These are phyloP conservation scores for Corylus heterophylla DNA, from an alignment of 306 rosid genomes.

Conservation along the genomic window DNA sequence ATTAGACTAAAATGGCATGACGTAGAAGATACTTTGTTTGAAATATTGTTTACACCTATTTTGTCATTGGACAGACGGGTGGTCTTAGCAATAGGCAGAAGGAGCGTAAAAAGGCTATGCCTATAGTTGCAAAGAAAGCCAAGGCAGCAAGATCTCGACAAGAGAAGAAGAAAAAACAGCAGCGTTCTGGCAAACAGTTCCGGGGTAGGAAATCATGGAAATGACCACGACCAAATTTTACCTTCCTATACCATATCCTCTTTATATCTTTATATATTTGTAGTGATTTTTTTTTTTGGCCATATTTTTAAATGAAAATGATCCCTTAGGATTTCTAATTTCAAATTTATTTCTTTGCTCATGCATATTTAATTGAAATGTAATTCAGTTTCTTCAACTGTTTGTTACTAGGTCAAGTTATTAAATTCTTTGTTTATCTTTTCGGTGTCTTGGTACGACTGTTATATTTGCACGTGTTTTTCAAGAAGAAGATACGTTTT, in stretches of 20 bases:
- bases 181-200: slow-evolving; percentile 65
- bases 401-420: too few species aligned
- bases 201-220: slow-evolving; percentile 83
- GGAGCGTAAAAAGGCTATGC: slow-evolving; percentile 82
- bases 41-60: neutral
- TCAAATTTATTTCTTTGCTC: too few species aligned
- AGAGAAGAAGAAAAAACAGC: slow-evolving; percentile 53
- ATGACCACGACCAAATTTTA: slow-evolving; percentile 1
- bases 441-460: too few species aligned
- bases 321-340: too few species aligned
- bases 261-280: too few species aligned
- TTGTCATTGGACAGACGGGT: slow-evolving; percentile 60
- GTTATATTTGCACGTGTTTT: too few species aligned
- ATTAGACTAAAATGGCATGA: neutral
- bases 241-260: neutral
- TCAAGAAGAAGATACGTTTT: too few species aligned
- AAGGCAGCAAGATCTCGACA: slow-evolving; percentile 48
- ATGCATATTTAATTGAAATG: neutral
- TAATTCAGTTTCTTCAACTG: neutral
- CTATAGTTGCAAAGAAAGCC: slow-evolving; percentile 63
- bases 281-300: too few species aligned
- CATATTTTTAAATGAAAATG: too few species aligned
- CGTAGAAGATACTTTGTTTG: neutral
- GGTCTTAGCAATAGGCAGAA: slow-evolving; percentile 84
- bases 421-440: too few species aligned